Evolutionary conservation across 129 eudicot genomes (phyloP).

Genomic region (Saposhnikovia divaricata): DNA sequence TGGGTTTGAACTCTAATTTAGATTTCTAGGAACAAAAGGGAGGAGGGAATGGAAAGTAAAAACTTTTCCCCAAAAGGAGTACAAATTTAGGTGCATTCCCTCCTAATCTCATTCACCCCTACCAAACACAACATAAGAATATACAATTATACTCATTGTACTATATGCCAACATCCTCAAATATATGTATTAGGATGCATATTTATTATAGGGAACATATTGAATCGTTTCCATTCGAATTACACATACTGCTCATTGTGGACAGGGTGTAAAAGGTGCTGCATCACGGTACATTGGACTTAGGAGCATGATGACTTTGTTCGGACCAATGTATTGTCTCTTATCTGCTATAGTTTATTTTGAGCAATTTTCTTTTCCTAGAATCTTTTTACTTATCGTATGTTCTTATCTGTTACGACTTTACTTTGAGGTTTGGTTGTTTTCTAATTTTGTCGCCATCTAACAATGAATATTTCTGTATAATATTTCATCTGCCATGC

Average conservation of each 20-base stretch:
- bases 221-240: not conserved
- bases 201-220: not conserved
- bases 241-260: conserved; percentile 1
- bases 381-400: not conserved
- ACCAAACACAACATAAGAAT: not conserved
- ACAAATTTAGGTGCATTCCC: not conserved
- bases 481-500: not conserved
- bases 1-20: not conserved
- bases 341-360: conserved; percentile 6
- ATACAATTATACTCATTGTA: not conserved
- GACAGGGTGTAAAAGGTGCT: conserved; percentile 79
- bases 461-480: not conserved
- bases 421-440: not conserved
- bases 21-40: not conserved
- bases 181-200: not conserved
- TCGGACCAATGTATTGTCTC: conserved; percentile 79
- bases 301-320: conserved; percentile 57
- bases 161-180: not conserved
- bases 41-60: not conserved
- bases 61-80: not conserved
- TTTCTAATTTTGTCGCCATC: not conserved
- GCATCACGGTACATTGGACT: conserved; percentile 78
- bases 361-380: not conserved
- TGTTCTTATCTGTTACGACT: not conserved
- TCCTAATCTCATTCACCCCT: too few species aligned